Percentiles rank a stretch among this genome's conserved stretches.
phyloP scores from a whole-genome alignment of 1,139 yeast species.

The Pichia sp. region DNA sequence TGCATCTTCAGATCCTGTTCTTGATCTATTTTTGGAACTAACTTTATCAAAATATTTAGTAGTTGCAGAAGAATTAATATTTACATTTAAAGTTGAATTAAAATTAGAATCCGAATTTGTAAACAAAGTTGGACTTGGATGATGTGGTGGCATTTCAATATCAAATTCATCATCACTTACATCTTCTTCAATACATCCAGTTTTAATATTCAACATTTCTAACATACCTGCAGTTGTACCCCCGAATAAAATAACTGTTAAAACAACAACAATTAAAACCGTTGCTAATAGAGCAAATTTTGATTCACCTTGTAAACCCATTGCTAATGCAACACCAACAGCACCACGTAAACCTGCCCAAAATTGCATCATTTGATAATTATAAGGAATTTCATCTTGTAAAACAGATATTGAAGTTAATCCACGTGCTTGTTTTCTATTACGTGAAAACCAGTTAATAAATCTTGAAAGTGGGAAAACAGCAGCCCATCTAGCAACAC shows the following conservation, averaged over 20 bases:
- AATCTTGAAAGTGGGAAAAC: conserved; percentile 89
- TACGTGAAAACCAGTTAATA: conserved; percentile 70
- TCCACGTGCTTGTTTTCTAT: conserved; percentile 41
- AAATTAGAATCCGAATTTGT: conserved; percentile 1
- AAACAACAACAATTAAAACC: conserved; percentile 89
- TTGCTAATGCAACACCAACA: conserved; percentile 97
- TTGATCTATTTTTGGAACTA: conserved; percentile 18
- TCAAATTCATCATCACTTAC: conserved; percentile 94
- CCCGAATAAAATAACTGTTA: conserved; percentile 93
- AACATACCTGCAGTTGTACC: conserved; percentile 99
- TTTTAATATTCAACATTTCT: conserved; percentile 85
- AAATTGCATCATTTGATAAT: conserved; percentile 97
- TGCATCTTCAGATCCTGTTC: conserved; percentile 30
- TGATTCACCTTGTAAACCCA: conserved; percentile 94
- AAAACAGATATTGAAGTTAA: conserved; percentile 36
- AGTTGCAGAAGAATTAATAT: conserved; percentile 6
- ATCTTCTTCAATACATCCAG: conserved; percentile 80
- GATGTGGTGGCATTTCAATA: conserved; percentile 66
- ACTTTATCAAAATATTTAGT: conserved; percentile 21
- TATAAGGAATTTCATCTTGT: conserved; percentile 91
- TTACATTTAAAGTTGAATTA: background rate
- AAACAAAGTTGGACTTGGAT: background rate
- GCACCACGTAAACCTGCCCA: conserved; percentile 99
- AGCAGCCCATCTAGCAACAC: conserved; percentile 95
- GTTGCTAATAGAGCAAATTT: conserved; percentile 89